Evolutionary conservation across 2,329 filamentous ascomycete species (phyloP), one percentile per base, ranked within the genome.

Genomic region (Alternaria sp.): DNA sequence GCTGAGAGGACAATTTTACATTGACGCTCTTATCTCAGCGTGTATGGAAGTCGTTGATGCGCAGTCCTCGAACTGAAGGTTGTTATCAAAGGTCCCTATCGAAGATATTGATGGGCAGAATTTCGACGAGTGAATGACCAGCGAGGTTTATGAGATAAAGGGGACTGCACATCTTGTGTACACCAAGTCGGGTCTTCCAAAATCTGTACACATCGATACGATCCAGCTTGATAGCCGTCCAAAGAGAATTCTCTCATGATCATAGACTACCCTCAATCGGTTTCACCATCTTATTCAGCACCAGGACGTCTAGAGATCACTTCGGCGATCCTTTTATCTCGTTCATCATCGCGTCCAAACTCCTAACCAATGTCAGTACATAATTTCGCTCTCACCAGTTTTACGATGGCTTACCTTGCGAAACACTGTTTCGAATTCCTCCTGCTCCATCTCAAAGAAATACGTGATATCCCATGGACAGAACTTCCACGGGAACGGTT

Each of bases 121-220:
- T 30, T 30, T 11, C 28, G 1, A 2, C 4, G 4, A 30, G 0
- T 0, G 28, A 30, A 12, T 12, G 11, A 30, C 2, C 0, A 11
- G 28, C 28, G 1, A 30, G 11, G 28, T 9, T 30, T 11, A 30
- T 11, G 11, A 30, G 28, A 4, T 11, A 1, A 30, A 11, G 9
- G 11, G 8, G 0, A 11, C 0, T 30, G 28, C 28, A 11, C 6
- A 11, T 9, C 4, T 30, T 11, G 3, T 30, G 1, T 11, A 30
- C 9, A 30, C 28, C 28, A 1, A 26, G 24, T 26, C 24, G 24
- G 24, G 24, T 26, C 24, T 7, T 2, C 2, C 2, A 26, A 26
- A 26, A 26, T 0, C 0, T 11, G 0, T 30, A 0, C 28, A 30
- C 11, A 11, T 30, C 4, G 9, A 30, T 30, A 11, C 28, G 28